phyloP scores from a whole-genome alignment of 106 monocot species.

The Apostasia ramifera region DNA sequence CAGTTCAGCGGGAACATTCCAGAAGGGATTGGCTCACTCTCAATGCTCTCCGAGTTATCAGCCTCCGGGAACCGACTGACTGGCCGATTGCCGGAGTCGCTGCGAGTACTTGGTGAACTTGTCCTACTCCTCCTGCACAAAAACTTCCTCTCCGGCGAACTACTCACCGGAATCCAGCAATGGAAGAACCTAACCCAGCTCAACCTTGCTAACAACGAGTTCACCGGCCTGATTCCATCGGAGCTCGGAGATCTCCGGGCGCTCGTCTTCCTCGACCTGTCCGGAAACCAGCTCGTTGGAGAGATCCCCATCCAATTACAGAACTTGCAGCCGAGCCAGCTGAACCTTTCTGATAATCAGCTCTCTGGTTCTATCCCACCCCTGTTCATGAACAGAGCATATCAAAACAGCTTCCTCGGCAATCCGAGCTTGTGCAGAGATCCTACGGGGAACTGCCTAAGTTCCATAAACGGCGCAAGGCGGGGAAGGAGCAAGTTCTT shows the following conservation, averaged over 20 bases:
- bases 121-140: slow-evolving; percentile 30
- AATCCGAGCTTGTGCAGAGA: slow-evolving; percentile 50
- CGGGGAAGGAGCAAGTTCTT: slow-evolving; percentile 1
- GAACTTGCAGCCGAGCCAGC: slow-evolving; percentile 47
- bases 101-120: slow-evolving; percentile 31
- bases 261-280: slow-evolving; percentile 69
- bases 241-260: slow-evolving; percentile 54
- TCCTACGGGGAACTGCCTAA: slow-evolving; percentile 23
- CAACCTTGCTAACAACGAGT: slow-evolving; percentile 43
- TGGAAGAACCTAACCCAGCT: slow-evolving; percentile 56
- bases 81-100: slow-evolving; percentile 34
- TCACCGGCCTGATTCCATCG: slow-evolving; percentile 45
- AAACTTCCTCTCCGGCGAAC: slow-evolving; percentile 48
- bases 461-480: background rate
- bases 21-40: slow-evolving; percentile 20
- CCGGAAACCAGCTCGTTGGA: slow-evolving; percentile 41
- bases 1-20: slow-evolving; percentile 40
- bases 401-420: slow-evolving; percentile 45
- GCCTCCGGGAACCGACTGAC: slow-evolving; percentile 40
- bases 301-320: slow-evolving; percentile 44
- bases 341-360: slow-evolving; percentile 60
- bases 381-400: slow-evolving; percentile 23
- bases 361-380: slow-evolving; percentile 51
- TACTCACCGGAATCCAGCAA: slow-evolving; percentile 32
- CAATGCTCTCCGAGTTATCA: slow-evolving; percentile 31